These are phyloP conservation scores for Exidia glandulosa DNA, from an alignment of 768 basidiomycete species.

Conservation along the genomic window DNA sequence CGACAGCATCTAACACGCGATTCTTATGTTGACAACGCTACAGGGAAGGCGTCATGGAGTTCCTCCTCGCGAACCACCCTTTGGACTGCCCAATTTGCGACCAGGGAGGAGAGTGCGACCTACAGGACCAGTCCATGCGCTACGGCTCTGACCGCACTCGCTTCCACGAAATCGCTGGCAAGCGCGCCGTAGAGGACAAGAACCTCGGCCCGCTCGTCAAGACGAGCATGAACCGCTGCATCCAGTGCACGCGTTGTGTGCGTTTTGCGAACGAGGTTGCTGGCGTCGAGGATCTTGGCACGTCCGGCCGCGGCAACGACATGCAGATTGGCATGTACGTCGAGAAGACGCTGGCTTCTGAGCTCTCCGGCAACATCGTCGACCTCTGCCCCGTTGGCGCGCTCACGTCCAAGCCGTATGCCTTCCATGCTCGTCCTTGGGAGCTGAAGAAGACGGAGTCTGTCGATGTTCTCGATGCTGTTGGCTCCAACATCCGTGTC, in stretches of 20 bases:
- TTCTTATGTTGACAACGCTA: slow-evolving; percentile 8
- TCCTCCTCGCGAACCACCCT: slow-evolving; percentile 93
- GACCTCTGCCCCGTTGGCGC: slow-evolving; percentile 98
- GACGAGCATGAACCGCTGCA: slow-evolving; percentile 97
- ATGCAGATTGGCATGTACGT: slow-evolving; percentile 98
- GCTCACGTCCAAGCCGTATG: slow-evolving; percentile 95
- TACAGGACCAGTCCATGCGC: slow-evolving; percentile 98
- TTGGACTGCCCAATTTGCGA: slow-evolving; percentile 98
- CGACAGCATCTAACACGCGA: slow-evolving; percentile 1
- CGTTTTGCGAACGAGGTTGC: slow-evolving; percentile 99
- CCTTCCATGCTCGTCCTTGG: slow-evolving; percentile 96
- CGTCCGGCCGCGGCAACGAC: slow-evolving; percentile 95
- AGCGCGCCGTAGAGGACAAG: slow-evolving; percentile 97
- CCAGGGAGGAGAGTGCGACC: slow-evolving; percentile 96
- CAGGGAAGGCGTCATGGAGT: slow-evolving; percentile 98
- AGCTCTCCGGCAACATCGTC: slow-evolving; percentile 92
- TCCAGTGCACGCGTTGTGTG: slow-evolving; percentile 98
- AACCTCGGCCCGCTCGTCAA: slow-evolving; percentile 96
- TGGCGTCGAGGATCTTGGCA: slow-evolving; percentile 94
- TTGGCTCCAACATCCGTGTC: slow-evolving; percentile 93
- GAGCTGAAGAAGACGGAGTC: slow-evolving; percentile 98
- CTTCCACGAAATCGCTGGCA: slow-evolving; percentile 97
- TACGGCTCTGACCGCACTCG: slow-evolving; percentile 96
- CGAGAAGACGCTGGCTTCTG: slow-evolving; percentile 94
- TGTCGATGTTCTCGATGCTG: slow-evolving; percentile 87